Conservation (phyloP, 108 stramenopile genomes). For the Discostella pseudostelligera region DNA sequence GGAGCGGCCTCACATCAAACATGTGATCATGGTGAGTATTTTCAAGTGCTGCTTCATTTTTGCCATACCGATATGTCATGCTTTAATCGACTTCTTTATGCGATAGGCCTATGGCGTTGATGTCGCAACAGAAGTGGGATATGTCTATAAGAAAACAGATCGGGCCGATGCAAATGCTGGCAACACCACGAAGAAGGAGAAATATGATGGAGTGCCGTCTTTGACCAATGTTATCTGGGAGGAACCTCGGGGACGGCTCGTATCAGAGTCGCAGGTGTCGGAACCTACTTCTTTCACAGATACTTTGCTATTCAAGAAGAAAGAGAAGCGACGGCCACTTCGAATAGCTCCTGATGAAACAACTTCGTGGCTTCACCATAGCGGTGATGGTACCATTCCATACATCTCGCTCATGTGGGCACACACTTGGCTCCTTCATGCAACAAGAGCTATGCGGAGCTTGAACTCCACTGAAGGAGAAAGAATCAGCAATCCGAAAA, state of each 20-base stretch:
- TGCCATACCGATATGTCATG: not conserved
- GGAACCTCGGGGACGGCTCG: slow-evolving; percentile 48
- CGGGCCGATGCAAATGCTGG: slow-evolving; percentile 1
- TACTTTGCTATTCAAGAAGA: slow-evolving; percentile 57
- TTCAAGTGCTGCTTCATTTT: not conserved
- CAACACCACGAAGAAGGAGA: slow-evolving; percentile 5
- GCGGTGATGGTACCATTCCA: slow-evolving; percentile 88
- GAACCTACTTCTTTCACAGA: slow-evolving; percentile 39
- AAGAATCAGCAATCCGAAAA: slow-evolving; percentile 42
- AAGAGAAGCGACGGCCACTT: slow-evolving; percentile 42
- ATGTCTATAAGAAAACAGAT: slow-evolving; percentile 49
- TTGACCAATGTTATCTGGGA: slow-evolving; percentile 68
- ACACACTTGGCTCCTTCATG: slow-evolving; percentile 87
- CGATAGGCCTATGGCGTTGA: slow-evolving; percentile 83
- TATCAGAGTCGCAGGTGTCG: slow-evolving; percentile 30
- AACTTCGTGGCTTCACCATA: slow-evolving; percentile 43
- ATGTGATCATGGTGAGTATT: slow-evolving; percentile 32
- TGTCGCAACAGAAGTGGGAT: slow-evolving; percentile 82
- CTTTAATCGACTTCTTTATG: not conserved
- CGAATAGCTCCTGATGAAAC: slow-evolving; percentile 21
- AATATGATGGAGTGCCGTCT: slow-evolving; percentile 35
- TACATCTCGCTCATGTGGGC: slow-evolving; percentile 69
- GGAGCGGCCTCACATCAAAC: slow-evolving; percentile 84
- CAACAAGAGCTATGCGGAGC: slow-evolving; percentile 64
- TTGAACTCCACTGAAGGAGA: slow-evolving; percentile 47